Base-by-base conservation (phyloP, 306 rosid genomes). In the Gastrolobium bilobum region DNA sequence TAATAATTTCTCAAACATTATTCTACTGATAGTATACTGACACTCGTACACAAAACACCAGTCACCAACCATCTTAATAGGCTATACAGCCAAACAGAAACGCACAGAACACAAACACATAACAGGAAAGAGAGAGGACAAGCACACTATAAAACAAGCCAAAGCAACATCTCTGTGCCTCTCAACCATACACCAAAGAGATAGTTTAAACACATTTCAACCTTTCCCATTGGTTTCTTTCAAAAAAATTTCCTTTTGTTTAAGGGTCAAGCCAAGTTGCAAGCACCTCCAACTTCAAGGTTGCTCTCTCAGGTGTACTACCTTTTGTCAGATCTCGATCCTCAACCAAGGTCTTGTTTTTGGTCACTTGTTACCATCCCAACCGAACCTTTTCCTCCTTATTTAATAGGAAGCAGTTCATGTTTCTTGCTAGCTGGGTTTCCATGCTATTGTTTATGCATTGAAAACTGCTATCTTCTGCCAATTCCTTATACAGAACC, bases 241-340 rank as follows among this genome's bases (percentile, higher is more conserved):
- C 7, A 10, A n/a, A n/a, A n/a, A n/a, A n/a, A n/a, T n/a, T n/a
- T n/a, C 26, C 26, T 20, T 20, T 20, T 20, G 26, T 20, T 20
- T 20, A 20, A 20, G 26, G 26, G 26, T 20, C 26, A 20, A 29
- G 6, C 43, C n/a, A 35, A 75, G 38, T 14, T 3, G 3, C 62
- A 64, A 64, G 65, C 52, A 40, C 20, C 57, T 64, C 64, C 73
- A 30, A 42, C 68, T 62, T 14, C 76, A 51, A 73, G 37, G 73
- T 65, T 34, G 50, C 71, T 76, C 73, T 35, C 77, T 81, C 71
- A 70, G 77, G 73, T 74, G 48, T 60, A 61, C 69, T 74, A 7
- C 62, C 75, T 65, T 86, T 75, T 86, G 86, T 88, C 87, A 82
- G 90, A 90, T 71, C 85, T 82, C 75, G 62, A 29, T 53, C 75